These are phyloP conservation scores for Neoarthrinium moseri DNA, from an alignment of 2,329 filamentous ascomycete species.

Conservation along the genomic window DNA sequence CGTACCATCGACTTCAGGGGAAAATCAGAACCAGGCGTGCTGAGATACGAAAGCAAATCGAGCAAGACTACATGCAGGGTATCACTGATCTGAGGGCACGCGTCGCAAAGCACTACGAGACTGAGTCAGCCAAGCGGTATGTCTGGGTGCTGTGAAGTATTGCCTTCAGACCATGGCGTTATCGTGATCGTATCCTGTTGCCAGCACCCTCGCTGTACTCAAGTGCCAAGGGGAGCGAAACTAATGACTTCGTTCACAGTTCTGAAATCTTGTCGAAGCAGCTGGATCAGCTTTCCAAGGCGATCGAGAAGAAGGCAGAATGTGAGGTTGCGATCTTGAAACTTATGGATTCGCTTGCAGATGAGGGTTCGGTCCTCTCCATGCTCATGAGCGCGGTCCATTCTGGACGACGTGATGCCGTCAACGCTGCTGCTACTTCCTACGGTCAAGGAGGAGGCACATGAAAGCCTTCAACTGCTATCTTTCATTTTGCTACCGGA, in stretches of 20 bases:
- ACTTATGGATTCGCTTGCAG: neutral
- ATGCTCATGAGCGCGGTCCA: conserved; percentile 4
- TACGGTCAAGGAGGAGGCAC: neutral
- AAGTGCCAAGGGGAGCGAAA: neutral
- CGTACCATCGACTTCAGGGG: neutral
- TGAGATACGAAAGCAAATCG: neutral
- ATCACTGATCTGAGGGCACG: neutral
- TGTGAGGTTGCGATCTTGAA: conserved; percentile 8
- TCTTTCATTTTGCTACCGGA: neutral
- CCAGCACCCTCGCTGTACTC: no score
- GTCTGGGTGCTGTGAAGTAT: neutral
- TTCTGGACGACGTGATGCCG: neutral
- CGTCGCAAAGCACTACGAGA: conserved; percentile 1
- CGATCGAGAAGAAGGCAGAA: conserved; percentile 10
- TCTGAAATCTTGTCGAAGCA: neutral
- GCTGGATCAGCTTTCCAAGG: conserved; percentile 4
- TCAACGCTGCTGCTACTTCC: neutral
- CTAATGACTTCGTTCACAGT: neutral
- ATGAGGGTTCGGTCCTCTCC: neutral
- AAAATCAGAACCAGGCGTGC: neutral
- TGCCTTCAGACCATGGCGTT: no score
- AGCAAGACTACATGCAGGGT: neutral
- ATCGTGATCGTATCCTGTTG: no score
- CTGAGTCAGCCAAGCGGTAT: conserved; percentile 4
- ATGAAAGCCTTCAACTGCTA: neutral